Evolutionary conservation across 345 rosid species (phyloP).

Genomic region (Corchorus capsularis): DNA sequence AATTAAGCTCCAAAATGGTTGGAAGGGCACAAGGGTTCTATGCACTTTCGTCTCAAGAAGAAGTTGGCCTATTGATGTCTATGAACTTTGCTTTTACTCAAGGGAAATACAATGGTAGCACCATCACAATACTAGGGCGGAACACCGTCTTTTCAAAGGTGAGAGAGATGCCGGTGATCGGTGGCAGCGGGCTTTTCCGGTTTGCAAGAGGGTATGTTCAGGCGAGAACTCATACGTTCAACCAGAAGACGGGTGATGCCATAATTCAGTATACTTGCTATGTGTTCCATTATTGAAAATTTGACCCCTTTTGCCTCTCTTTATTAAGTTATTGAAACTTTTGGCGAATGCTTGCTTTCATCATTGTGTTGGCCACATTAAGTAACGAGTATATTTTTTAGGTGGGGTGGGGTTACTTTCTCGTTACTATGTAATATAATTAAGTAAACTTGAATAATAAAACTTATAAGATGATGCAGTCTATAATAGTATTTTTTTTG

Average conservation of each 20-base stretch:
- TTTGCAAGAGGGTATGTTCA: conserved; percentile 62
- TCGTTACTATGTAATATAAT: no score
- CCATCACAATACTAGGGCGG: conserved; percentile 46
- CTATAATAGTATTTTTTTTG: no score
- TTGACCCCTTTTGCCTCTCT: no score
- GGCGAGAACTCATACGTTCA: conserved; percentile 38
- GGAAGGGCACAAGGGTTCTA: conserved; percentile 53
- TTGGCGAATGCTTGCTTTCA: no score
- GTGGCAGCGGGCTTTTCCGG: conserved; percentile 64
- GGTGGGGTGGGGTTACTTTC: no score
- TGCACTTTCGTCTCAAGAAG: conserved; percentile 32
- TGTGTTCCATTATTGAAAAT: conserved; percentile 38
- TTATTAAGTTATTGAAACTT: no score
- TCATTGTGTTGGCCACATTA: no score
- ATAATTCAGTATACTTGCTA: conserved; percentile 43
- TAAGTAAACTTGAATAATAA: no score
- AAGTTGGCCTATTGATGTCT: conserved; percentile 38
- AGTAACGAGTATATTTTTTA: no score
- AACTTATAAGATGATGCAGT: no score
- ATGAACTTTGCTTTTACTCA: conserved; percentile 48
- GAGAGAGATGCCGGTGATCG: conserved; percentile 65
- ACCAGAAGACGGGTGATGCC: conserved; percentile 41
- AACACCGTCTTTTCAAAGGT: conserved; percentile 39
- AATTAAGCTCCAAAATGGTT: conserved; percentile 37
- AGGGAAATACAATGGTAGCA: conserved; percentile 52